phyloP scores from a whole-genome alignment of 306 rosid species.

The Gillenia trifoliata region DNA sequence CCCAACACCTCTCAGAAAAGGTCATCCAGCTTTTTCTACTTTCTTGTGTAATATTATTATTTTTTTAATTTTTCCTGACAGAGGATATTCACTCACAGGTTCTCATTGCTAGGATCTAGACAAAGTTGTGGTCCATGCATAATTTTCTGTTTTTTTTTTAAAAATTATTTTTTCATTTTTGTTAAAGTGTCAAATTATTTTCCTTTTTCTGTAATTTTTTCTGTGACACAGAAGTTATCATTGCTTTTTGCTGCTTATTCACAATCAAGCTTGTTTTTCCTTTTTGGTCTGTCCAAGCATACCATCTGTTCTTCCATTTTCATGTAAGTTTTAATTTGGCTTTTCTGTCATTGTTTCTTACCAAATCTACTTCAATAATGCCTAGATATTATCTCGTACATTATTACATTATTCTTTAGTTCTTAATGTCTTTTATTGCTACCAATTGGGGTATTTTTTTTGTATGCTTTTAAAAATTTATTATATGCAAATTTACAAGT shows the following conservation, averaged over 20 bases:
- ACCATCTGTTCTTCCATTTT: constrained; percentile 9
- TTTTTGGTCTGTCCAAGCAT: constrained; percentile 12
- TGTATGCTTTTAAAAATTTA: background rate
- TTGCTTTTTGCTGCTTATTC: background rate
- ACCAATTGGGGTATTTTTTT: no score
- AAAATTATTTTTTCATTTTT: background rate
- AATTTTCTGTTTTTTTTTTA: background rate
- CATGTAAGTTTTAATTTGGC: constrained; percentile 14
- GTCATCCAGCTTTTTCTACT: constrained; percentile 28
- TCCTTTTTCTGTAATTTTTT: background rate
- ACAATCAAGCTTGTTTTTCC: background rate
- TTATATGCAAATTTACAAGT: background rate
- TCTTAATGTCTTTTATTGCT: background rate
- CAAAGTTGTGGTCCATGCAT: constrained; percentile 56
- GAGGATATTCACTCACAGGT: constrained; percentile 58
- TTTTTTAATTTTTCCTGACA: constrained; percentile 25
- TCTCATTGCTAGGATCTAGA: constrained; percentile 22
- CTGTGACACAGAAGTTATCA: background rate
- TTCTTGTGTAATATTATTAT: constrained; percentile 1
- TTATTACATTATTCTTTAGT: background rate
- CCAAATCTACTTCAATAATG: constrained; percentile 15
- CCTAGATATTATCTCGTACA: constrained; percentile 17
- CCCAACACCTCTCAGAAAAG: constrained; percentile 89
- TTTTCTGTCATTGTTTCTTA: constrained; percentile 24
- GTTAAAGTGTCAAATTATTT: background rate